Percentiles rank a stretch among this genome's conserved stretches.
Evolutionary conservation across 2,329 filamentous ascomycete species (phyloP).

Genomic region (Botryotinia narcissicola): DNA sequence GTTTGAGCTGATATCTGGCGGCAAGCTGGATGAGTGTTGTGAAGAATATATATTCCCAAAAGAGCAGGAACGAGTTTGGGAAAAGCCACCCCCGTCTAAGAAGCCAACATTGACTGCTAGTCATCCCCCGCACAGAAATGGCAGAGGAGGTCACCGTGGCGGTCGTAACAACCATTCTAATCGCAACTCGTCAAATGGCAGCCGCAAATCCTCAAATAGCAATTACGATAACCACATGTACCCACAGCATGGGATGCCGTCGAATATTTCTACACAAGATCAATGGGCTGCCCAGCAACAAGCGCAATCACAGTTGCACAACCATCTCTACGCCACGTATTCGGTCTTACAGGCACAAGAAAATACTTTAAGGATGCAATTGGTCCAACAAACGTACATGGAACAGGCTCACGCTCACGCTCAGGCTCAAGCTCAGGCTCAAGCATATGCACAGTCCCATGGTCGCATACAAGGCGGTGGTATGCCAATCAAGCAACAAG

Average conservation of each 20-base stretch:
- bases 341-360: constrained; percentile 46
- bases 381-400: constrained; percentile 48
- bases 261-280: constrained; percentile 34
- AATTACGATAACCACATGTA: constrained; percentile 34
- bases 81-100: constrained; percentile 54
- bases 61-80: constrained; percentile 57
- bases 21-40: constrained; percentile 78
- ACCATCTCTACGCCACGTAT: constrained; percentile 40
- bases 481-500: constrained; percentile 38
- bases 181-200: constrained; percentile 34
- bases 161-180: constrained; percentile 32
- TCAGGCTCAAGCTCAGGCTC: constrained; percentile 42
- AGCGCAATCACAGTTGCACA: constrained; percentile 40
- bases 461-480: constrained; percentile 38
- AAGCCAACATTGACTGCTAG: constrained; percentile 52
- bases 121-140: constrained; percentile 50
- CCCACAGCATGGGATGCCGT: constrained; percentile 29
- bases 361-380: constrained; percentile 46
- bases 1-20: constrained; percentile 76
- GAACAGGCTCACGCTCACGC: constrained; percentile 41
- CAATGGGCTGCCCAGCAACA: constrained; percentile 38
- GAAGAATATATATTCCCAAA: constrained; percentile 86
- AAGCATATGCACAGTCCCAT: constrained; percentile 44
- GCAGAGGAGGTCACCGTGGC: constrained; percentile 34
- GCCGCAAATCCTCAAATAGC: constrained; percentile 37